Evolutionary conservation across 768 basidiomycete genomes (phyloP).

Genomic region (Termitomyces sp.): DNA sequence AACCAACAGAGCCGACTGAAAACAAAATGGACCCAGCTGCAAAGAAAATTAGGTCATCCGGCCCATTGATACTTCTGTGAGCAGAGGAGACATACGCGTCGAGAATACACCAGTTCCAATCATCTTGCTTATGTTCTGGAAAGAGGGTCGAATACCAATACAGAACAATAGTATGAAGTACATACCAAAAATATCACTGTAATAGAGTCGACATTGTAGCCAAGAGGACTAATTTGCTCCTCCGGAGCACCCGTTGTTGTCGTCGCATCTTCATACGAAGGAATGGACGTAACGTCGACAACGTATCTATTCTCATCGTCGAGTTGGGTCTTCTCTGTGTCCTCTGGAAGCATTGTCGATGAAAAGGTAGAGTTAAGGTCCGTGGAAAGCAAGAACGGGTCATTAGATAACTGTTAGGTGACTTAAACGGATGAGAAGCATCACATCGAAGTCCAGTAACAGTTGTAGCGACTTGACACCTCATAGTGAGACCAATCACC

Average conservation of each 20-base stretch:
- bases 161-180: not conserved
- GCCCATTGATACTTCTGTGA: not conserved
- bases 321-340: conserved; percentile 5
- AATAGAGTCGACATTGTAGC: conserved; percentile 26
- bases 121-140: conserved; percentile 31
- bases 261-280: conserved; percentile 23
- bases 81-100: conserved; percentile 16
- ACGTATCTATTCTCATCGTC: conserved; percentile 12
- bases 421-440: not conserved
- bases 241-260: conserved; percentile 24
- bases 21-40: conserved; percentile 30
- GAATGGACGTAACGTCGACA: conserved; percentile 15
- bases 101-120: conserved; percentile 35
- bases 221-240: conserved; percentile 28
- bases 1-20: conserved; percentile 32
- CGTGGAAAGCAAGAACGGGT: not conserved
- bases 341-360: conserved; percentile 14
- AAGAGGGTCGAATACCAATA: not conserved
- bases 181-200: conserved; percentile 12
- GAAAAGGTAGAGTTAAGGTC: not conserved
- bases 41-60: not conserved
- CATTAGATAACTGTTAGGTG: not conserved
- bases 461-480: not conserved
- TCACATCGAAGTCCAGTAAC: not conserved
- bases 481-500: not conserved